A percentile compares a stretch with the other conserved stretches of the same genome.
Evolutionary conservation across 2,329 filamentous ascomycete species (phyloP).

Genomic region (Lasiodiplodia gonubiensis): DNA sequence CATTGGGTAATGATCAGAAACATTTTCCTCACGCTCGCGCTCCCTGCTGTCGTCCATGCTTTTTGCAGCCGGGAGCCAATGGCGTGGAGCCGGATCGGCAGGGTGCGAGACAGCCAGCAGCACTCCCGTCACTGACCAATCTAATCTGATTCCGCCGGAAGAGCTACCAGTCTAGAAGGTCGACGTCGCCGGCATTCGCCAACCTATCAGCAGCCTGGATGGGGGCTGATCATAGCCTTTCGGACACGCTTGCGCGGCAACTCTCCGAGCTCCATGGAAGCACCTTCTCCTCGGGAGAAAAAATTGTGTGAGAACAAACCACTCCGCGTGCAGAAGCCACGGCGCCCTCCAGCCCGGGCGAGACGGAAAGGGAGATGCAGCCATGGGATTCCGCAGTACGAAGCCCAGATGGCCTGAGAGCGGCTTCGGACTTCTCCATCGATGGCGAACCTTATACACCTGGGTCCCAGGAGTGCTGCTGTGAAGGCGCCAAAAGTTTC

Average conservation of each 20-base stretch:
- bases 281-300: not conserved
- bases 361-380: not conserved
- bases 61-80: not conserved
- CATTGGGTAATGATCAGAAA: not conserved
- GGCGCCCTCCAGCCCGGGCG: not conserved
- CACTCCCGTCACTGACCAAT: not conserved
- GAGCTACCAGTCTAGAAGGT: not conserved
- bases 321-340: not conserved
- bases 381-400: not conserved
- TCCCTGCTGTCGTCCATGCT: not conserved
- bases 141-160: conserved; percentile 4
- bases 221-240: not conserved
- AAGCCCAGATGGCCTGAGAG: not conserved
- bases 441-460: not conserved
- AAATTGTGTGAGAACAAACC: not conserved
- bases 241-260: not conserved
- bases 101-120: not conserved
- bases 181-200: not conserved
- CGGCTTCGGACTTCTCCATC: not conserved
- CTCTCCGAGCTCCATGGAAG: not conserved
- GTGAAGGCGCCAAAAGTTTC: not conserved
- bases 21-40: not conserved
- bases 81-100: not conserved
- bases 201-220: not conserved
- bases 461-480: not conserved